These are phyloP conservation scores for Phytophthora capsici DNA, from an alignment of 352 stramenopile species.

Conservation along the genomic window DNA sequence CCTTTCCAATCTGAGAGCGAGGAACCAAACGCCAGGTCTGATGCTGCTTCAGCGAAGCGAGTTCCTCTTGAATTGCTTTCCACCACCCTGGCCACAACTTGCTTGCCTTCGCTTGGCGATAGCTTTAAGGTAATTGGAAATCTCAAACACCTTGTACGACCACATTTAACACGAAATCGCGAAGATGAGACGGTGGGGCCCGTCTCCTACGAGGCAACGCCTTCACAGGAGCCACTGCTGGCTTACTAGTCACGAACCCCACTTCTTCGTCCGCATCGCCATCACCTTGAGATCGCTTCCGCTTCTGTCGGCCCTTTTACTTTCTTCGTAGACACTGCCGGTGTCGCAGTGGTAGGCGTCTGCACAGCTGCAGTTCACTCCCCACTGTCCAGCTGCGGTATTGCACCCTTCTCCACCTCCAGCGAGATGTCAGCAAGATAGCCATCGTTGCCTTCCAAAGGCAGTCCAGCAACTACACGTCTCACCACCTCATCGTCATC, in stretches of 20 bases:
- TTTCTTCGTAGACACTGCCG: background rate
- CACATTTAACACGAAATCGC: conserved; percentile 3
- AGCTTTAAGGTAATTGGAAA: background rate
- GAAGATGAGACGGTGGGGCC: conserved; percentile 4
- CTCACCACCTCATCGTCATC: too few relatives aligned
- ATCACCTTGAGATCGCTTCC: background rate
- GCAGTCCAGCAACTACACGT: too few relatives aligned
- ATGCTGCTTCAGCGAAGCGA: background rate
- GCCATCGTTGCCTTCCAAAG: background rate
- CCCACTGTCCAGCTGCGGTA: background rate
- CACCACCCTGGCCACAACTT: background rate
- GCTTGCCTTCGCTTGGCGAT: background rate
- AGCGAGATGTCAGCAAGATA: background rate
- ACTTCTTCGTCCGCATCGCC: background rate
- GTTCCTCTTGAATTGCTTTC: background rate
- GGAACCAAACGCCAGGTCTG: conserved; percentile 8
- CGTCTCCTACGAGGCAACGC: conserved; percentile 9
- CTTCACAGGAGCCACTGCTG: background rate
- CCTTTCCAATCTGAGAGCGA: background rate
- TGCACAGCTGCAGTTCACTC: background rate
- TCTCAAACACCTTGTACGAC: background rate
- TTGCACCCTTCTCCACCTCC: background rate
- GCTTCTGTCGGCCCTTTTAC: background rate
- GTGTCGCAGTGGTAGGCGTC: background rate
- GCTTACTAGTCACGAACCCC: background rate